Base-by-base conservation (phyloP, 768 basidiomycete species). In the Sutorius australiensis region DNA sequence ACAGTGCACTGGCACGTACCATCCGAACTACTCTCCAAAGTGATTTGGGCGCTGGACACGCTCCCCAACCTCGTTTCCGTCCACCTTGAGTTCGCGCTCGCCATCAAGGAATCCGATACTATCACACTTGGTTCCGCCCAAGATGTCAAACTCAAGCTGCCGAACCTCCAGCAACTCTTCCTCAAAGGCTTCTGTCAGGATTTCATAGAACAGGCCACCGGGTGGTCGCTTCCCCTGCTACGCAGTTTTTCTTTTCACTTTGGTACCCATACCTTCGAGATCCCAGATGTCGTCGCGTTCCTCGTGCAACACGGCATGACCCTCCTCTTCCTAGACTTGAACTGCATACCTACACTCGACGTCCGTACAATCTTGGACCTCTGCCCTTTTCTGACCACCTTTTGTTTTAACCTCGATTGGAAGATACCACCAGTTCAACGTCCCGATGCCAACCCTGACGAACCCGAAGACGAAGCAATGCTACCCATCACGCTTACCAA, bases 401-500 rank as follows among this genome's bases (percentile, higher is more conserved):
- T 91, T 64, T 76, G 78, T 21, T 89, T 91, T 72, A 90, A 89
- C 63, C 81, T 77, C 27, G 89, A 91, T 64, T 89, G 89, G 87
- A 77, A 79, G 12, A 67, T 85, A 14, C n/a, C 54, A 0, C 64
- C 67, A 12, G 46, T 13, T 5, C 53, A 28, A 6, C n/a, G 54
- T 54, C 51, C 61, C 19, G 54, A 63, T 27, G 30, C 55, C 5
- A 9, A 61, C 19, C 39, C 32, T 1, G 67, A 69, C 19, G 21
- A 54, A 21, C 48, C 56, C 31, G 40, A 61, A 62, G 46, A 71
- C 69, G 40, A 68, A 47, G 33, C 73, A 46, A 58, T 70, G 65
- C 54, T 75, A 5, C 65, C 63, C 5, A 65, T 70, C 54, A 63
- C 67, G 30, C 67, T 85, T 9, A 76, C 77, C 10, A 72, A 75